A percentile compares a stretch with the other conserved stretches of the same genome.
These are phyloP conservation scores for Panaeolus cyanescens DNA, from an alignment of 768 basidiomycete species.

Conservation along the genomic window DNA sequence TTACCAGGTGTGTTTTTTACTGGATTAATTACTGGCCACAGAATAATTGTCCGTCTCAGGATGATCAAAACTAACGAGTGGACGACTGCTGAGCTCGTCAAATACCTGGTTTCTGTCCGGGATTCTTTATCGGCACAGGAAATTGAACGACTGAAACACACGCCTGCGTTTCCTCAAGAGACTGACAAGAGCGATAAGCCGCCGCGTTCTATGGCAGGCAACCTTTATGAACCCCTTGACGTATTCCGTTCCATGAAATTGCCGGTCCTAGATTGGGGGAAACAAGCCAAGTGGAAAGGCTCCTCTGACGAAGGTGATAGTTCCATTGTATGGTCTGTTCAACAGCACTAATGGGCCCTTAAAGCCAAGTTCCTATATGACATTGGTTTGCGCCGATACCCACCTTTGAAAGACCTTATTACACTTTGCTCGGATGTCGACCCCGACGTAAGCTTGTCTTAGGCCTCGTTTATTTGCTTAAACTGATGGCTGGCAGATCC, in stretches of 20 bases:
- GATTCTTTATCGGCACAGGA: constrained; percentile 49
- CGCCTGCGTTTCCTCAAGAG: constrained; percentile 77
- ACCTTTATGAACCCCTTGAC: constrained; percentile 85
- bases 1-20: constrained; percentile 60
- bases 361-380: constrained; percentile 80
- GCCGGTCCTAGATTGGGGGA: constrained; percentile 89
- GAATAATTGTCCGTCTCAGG: constrained; percentile 35
- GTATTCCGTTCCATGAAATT: constrained; percentile 71
- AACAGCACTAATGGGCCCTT: background rate
- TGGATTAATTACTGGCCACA: background rate
- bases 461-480: background rate
- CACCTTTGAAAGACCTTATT: constrained; percentile 67
- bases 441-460: constrained; percentile 27
- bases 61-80: constrained; percentile 91
- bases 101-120: constrained; percentile 85
- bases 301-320: constrained; percentile 83
- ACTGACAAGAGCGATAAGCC: constrained; percentile 31
- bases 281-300: constrained; percentile 72
- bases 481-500: constrained; percentile 29
- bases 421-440: constrained; percentile 65
- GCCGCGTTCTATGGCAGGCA: constrained; percentile 59
- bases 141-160: constrained; percentile 56
- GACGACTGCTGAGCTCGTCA: constrained; percentile 82
- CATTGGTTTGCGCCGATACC: constrained; percentile 68
- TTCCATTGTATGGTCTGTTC: background rate